Base-by-base conservation (phyloP, 2,329 filamentous ascomycete species). In the Aspergillus tamarii region DNA sequence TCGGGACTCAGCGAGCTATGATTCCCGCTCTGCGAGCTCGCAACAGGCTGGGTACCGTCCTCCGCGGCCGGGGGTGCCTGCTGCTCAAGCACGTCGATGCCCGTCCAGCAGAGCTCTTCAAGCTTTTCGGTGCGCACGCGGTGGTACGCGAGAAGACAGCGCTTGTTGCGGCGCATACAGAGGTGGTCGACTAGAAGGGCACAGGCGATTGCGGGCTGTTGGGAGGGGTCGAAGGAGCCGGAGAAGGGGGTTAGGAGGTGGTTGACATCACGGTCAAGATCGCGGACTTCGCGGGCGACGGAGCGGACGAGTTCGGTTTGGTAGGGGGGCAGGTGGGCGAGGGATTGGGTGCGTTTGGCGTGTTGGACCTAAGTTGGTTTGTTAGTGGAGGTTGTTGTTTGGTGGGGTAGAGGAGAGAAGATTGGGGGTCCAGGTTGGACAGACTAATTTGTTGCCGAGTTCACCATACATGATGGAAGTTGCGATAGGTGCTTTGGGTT, bases 141-240 rank as follows among this genome's bases (percentile, higher is more conserved):
- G 77, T 99, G 95, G 76, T 99, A 99, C 4, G 94, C 94, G 8
- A 99, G 87, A 23, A 99, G 84, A 74, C 95, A 99, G 50, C 95
- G 90, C 79, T 99, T 99, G 78, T 99, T 97, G 61, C 95, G 87
- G 56, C 95, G 89, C 91, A 98, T 97, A 70, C 92, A 93, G 12
- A 99, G 83, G 76, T 99, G 94, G 76, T 97, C 92, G 65, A 98
- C 94, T 26, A 99, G 87, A 28, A 99, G 84, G 1, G 92, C 92
- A 75, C 93, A 96, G 3, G 94, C 94, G 36, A 90, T 90, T 11
- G 91, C 92, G 52, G 93, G 92, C 72, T 97, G 89, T 12, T 89
- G 86, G 19, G 89, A 87, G 0, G 93, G 94, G 70, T 97, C 90
- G 82, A 98, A 98, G 0, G 89, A 90, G 65, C 91, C 91, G 67